Base-by-base conservation (phyloP, 805 yeast species). In the Zygotorulaspora florentina region DNA sequence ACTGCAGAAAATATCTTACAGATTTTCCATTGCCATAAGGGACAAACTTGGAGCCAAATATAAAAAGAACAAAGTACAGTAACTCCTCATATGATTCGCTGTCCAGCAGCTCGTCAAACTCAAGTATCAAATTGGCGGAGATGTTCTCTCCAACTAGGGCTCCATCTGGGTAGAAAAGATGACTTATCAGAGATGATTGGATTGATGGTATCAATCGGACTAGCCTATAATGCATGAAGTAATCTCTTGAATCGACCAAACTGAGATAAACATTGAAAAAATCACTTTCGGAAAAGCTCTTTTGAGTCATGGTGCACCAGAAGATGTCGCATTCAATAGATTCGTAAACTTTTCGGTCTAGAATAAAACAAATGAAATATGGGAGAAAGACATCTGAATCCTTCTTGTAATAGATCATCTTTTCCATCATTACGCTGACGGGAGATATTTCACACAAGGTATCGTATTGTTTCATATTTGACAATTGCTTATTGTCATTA, bases 271-370 rank as follows among this genome's bases (percentile, higher is more conserved):
- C 33, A 13, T 51, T 26, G 15, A 54, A 44, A 16, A 40, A 18
- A 2, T 29, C 36, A 7, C 42, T 25, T 18, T 26, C 27, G 20
- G 46, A 13, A 26, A 46, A 34, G 5, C 27, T 26, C 8, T 39
- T 35, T 25, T 41, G 40, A 2, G 53, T 28, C 2, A 37, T 30
- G 13, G 45, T 33, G 37, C 64, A 58, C 59, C 56, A 49, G 0
- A 28, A 13, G 1, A 47, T n/a, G 18, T 55, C 51, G 27, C 52
- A 52, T 13, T 48, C 52, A 8, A 48, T 26, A 4, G 61, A 54
- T 13, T 57, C 56, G 45, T 47, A 64, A 10, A 63, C 30, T 13
- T 58, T 61, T 25, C 61, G 51, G 40, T 64, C 68, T 16, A 64
- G 45, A 10, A 62, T 48, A 12, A 59, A 50, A 18, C 54, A 57